Base-by-base conservation (phyloP, 2,329 filamentous ascomycete genomes). In the Pyrenochaeta sp. region DNA sequence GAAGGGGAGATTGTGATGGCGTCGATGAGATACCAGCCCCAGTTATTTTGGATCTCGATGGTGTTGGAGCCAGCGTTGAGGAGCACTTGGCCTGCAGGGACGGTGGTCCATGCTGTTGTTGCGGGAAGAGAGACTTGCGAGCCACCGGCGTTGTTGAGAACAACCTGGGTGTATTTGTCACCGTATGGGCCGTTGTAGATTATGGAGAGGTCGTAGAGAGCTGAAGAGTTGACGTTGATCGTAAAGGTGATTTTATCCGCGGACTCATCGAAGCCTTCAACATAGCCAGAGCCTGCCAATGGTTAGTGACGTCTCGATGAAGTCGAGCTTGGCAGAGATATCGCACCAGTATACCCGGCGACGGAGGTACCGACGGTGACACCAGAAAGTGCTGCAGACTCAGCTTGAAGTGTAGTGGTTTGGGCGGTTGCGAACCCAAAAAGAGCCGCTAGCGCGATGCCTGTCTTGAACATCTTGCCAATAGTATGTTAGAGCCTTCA, bases 1-100 rank as follows among this genome's bases (percentile, higher is more conserved):
- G 78, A 72, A 7, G 78, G 78, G 0, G 75, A 65, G 2, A 82
- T 62, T 2, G 67, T 76, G 63, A 83, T 79, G 52, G 75, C 77
- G 63, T 84, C 82, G 51, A 82, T 79, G 24, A 83, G 76, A 61
- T 69, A 79, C 80, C 80, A 83, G 55, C 82, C 82, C 81, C 81
- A 83, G 69, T 83, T 81, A 69, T 67, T 80, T 52, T 80, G 75
- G 44, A 83, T 78, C 39, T 81, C 73, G 50, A 83, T 78, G 0
- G 78, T 82, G 69, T 83, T 83, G 43, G 62, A 54, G 15, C 81
- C 81, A 8, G 72, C 72, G 47, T 78, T 75, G 36, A 83, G 69
- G 1, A 84, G 71, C 1, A 83, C 73, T 59, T 83, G 81, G 13
- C 82, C 81, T 15, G 74, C 82, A 0, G 77, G 56, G 12, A 78